Base-by-base conservation (phyloP, 1,284 basidiomycete genomes). In the Cronartium quercuum region DNA sequence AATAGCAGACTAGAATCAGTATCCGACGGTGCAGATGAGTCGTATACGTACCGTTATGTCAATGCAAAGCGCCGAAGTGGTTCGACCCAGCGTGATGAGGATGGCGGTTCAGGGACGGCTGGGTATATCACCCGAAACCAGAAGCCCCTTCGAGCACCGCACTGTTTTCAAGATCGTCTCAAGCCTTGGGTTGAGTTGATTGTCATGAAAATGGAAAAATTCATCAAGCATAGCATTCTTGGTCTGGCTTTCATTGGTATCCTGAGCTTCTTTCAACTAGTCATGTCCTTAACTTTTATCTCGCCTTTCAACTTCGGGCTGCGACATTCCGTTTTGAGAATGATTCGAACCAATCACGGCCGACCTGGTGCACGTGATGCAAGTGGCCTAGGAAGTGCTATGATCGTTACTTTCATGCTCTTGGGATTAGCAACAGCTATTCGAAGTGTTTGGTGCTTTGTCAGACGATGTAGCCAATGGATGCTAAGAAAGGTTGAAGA, bases 271-370 rank as follows among this genome's bases (percentile, higher is more conserved):
- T 71, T 71, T 55, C 69, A 71, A 63, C 21, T 71, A 1, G 62
- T 62, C 0, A 71, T 71, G 60, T 71, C 69, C 13, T 58, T 71
- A 15, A 71, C 69, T 3, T 55, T 71, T 6, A 63, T 71, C 41
- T 71, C 69, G 21, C 69, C 69, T 2, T 71, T 61, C 42, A 71
- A 71, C 35, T 71, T 71, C 37, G 69, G 69, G 1, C 51, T 71
- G 6, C 42, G 69, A 4, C 61, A 71, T 55, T 71, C 69, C 21
- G 61, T 71, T n/a, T 29, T 71, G 7, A n/a, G 69, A 18, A 64
- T 71, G 62, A 71, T 71, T 37, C 29, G 69, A 10, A 41, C 24
- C 18, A 62, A 47, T n/a, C 51, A 61, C 6, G 18, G 34, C 38
- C 34, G 69, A 40, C 29, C 24, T 4, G 35, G 69, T 35, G 47